Percentiles rank a stretch among this genome's conserved stretches.
phyloP scores from a whole-genome alignment of 1,284 basidiomycete genomes.

The Mycena sp. region DNA sequence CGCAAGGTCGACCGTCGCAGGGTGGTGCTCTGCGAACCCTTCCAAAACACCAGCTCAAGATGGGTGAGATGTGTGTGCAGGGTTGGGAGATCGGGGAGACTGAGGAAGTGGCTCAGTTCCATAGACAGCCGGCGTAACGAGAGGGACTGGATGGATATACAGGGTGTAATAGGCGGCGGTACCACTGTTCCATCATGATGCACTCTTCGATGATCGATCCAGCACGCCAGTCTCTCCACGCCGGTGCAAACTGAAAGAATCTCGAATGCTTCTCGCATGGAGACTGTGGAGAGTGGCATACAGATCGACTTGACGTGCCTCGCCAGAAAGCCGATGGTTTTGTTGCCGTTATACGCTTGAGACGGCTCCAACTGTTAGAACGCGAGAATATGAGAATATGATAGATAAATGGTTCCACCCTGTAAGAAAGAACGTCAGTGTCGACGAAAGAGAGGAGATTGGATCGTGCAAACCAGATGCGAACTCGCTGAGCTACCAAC shows the following conservation, averaged over 20 bases:
- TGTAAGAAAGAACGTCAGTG: neutral
- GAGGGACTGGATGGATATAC: neutral
- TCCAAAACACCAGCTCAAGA: slow-evolving; percentile 1
- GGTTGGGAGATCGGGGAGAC: neutral
- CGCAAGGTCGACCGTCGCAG: neutral
- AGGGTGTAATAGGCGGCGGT: too few relatives aligned
- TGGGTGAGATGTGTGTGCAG: neutral
- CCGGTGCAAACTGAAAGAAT: neutral
- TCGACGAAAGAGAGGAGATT: too few relatives aligned
- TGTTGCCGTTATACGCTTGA: neutral
- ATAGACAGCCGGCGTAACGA: neutral
- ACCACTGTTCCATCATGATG: too few relatives aligned
- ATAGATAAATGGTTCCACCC: neutral
- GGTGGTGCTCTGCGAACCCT: neutral
- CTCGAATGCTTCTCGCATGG: neutral
- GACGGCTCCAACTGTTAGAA: neutral
- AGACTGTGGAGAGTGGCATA: neutral
- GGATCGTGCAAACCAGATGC: neutral
- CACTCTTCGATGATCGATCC: neutral
- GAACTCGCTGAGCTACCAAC: neutral
- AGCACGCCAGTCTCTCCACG: neutral
- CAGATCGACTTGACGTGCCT: neutral
- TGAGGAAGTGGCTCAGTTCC: neutral
- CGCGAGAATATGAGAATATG: neutral
- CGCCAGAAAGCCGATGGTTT: neutral